Evolutionary conservation across 805 yeast genomes (phyloP), one percentile per base, ranked within the genome.

Genomic region (Kuraishia floccosa): DNA sequence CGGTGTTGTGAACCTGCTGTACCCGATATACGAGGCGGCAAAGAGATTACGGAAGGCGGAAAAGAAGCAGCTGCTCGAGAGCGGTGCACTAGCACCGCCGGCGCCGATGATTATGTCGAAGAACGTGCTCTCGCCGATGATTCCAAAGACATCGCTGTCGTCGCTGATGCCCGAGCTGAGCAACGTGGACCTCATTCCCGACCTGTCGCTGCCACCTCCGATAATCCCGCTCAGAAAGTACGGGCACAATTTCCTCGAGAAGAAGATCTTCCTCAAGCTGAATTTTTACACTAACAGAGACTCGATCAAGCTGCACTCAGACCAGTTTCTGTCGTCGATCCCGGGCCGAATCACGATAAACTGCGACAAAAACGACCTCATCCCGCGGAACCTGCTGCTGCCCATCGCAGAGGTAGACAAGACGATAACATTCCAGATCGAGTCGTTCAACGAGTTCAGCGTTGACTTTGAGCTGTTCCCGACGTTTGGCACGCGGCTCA

Each of bases 211-310:
- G 35, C 98, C 98, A 1, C 98, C 98, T 1, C 98, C 98, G 3
- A 84, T 91, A 32, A 74, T 91, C 30, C 98, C 98, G 1, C 59
- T 91, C 32, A 68, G 96, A 44, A 72, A 94, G 44, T 91, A 91
- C 49, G 98, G 98, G 11, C 98, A 91, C 54, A 91, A 85, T 51
- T 91, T 86, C 59, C 58, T 91, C 46, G 97, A 91, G 48, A 83
- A 82, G 49, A 85, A 84, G 51, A 84, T 84, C 4, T 74, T 86
- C 38, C 66, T 91, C 19, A 94, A 87, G 48, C 57, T 91, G 26
- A 66, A 71, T 2, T 77, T 86, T 43, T 73, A 75, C 27, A 56
- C 62, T 22, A 61, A 59, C 30, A 50, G 64, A 30, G 56, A 62
- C 26, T 61, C 74, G 1, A 56, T 68, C 30, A 52, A 53, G 18